Evolutionary conservation across 1,284 basidiomycete species (phyloP).

Genomic region (Cryptococcus neoformans): DNA sequence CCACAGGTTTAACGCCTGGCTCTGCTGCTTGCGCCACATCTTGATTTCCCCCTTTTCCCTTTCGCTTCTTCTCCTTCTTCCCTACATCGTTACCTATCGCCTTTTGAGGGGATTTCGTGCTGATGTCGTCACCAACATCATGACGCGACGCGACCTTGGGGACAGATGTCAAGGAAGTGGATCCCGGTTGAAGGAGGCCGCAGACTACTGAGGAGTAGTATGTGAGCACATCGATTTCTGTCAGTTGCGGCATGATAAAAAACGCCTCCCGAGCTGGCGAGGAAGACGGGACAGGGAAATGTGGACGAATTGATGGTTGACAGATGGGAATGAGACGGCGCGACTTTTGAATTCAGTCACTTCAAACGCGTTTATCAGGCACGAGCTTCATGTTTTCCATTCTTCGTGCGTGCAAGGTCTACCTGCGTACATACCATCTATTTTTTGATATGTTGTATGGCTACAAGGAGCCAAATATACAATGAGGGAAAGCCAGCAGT

Average conservation of each 20-base stretch:
- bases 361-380: not conserved
- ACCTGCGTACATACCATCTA: too few relatives aligned
- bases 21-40: not conserved
- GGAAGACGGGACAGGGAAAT: too few relatives aligned
- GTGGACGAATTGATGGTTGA: not conserved
- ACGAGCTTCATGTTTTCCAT: too few relatives aligned
- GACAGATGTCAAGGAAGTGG: not conserved
- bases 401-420: too few relatives aligned
- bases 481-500: too few relatives aligned
- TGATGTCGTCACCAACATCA: not conserved
- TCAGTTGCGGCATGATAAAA: not conserved
- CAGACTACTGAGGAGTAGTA: not conserved
- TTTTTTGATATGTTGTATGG: too few relatives aligned
- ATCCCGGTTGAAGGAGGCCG: not conserved
- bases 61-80: not conserved
- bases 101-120: too few relatives aligned
- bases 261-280: not conserved
- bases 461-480: too few relatives aligned
- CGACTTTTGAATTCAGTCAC: not conserved
- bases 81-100: not conserved
- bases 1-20: not conserved
- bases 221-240: slow-evolving; percentile 1
- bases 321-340: not conserved
- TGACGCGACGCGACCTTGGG: not conserved
- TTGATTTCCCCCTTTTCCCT: not conserved